Base-by-base conservation (phyloP, 495 filamentous ascomycete species). In the Aspergillus indologenus region DNA sequence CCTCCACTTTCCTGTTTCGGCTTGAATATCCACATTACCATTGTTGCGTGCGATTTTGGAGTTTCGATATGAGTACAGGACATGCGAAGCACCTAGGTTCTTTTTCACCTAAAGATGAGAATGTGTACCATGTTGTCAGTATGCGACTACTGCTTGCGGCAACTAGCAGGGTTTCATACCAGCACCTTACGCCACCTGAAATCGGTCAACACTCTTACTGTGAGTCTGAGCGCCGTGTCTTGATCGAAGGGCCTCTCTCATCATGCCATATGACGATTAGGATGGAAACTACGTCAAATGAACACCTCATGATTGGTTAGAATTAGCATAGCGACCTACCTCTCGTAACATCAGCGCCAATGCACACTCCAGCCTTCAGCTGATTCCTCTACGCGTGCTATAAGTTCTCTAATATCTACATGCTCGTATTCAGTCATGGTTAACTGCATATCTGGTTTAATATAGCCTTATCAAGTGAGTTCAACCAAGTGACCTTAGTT, bases 1-100 rank as follows among this genome's bases (percentile, higher is more conserved):
- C 59, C 66, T 68, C 62, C 21, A 62, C 51, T 62, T 54, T 20
- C 57, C 58, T 22, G 20, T 48, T 29, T 17, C 29, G 5, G 19
- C 29, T 24, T n/a, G 24, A 31, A 47, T 1, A 1, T 40, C 34
- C 12, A 40, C 34, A 40, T 11, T 11, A 40, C 34, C 2, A 2
- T 7, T 15, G 12, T 2, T 14, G 2, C 34, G 34, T 40, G 34
- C 34, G 34, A 15, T 11, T 14, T 11, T 15, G 34, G 5, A 34
- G 43, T 21, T 18, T 49, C 6, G 15, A 7, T 19, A 14, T 40
- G n/a, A 2, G 9, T 20, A 5, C 12, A 14, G 34, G 34, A 11
- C 34, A 15, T 11, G 34, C 2, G 34, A 15, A 40, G 34, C 34
- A 6, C 9, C 26, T 29, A 9, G 34, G 34, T 40, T 40, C 12